These are phyloP conservation scores for Leucaena leucocephala DNA, from an alignment of 306 rosid genomes.

Conservation along the genomic window DNA sequence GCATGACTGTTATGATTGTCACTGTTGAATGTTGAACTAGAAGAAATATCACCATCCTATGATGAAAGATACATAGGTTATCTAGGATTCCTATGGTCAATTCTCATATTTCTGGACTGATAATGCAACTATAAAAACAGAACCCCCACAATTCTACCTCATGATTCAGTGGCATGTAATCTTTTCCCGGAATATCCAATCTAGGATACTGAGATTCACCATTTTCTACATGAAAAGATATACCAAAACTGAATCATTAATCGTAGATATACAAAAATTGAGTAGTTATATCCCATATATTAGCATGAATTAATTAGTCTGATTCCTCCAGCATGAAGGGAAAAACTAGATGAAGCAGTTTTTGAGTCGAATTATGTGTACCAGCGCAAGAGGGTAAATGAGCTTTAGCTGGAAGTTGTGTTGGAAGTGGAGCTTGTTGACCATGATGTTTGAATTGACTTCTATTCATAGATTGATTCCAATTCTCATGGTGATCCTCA, in stretches of 20 bases:
- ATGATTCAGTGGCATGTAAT: constrained; percentile 49
- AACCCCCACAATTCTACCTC: constrained; percentile 55
- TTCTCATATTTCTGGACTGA: background rate
- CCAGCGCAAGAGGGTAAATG: constrained; percentile 88
- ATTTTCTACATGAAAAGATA: constrained; percentile 59
- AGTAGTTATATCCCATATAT: background rate
- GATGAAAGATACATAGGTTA: constrained; percentile 27
- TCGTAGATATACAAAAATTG: background rate
- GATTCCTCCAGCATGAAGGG: constrained; percentile 6
- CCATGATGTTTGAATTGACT: constrained; percentile 49
- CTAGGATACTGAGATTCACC: constrained; percentile 75
- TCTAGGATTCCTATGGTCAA: constrained; percentile 16
- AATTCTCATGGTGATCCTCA: constrained; percentile 58
- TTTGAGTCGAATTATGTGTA: constrained; percentile 37
- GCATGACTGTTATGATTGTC: constrained; percentile 33
- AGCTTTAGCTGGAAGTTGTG: constrained; percentile 88
- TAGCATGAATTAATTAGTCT: constrained; percentile 17
- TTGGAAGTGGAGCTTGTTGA: constrained; percentile 71
- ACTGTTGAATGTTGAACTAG: constrained; percentile 41
- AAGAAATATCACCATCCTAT: constrained; percentile 52
- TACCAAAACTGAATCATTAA: constrained; percentile 18
- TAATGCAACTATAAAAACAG: constrained; percentile 21
- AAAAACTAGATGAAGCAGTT: constrained; percentile 24
- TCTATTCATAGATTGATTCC: constrained; percentile 66
- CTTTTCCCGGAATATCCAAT: constrained; percentile 62